Base-by-base conservation (phyloP, 1,284 basidiomycete species). In the Caloboletus firmus region DNA sequence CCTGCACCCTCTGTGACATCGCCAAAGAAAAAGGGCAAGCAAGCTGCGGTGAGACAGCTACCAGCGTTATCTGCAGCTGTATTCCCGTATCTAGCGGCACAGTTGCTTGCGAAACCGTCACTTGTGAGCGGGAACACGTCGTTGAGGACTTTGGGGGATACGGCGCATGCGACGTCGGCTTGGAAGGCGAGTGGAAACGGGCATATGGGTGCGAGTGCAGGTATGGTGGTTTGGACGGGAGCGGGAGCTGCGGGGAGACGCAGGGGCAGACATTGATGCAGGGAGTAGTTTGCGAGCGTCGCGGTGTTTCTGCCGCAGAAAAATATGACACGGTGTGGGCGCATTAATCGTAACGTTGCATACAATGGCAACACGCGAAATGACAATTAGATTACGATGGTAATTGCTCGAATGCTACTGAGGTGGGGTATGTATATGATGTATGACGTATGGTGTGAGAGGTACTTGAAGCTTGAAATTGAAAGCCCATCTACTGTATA, bases 81-180 rank as follows among this genome's bases (percentile, higher is more conserved):
- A 24, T 94, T 93, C 76, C 91, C 91, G 62, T 72, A 92, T 6
- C 89, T 88, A 0, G 68, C 74, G 8, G 68, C 76, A 2, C 63
- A 70, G 5, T 55, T 70, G 18, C 74, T 79, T 42, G 66, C 65
- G 45, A 87, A 80, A 59, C 79, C 80, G 3, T n/a, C n/a, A n/a
- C 77, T 74, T 0, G 72, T 89, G 20, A 74, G 82, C 36, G 87
- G 85, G 37, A 89, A 91, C 61, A 74, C 81, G 63, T 87, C 85
- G 45, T 73, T 92, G 65, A 78, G 78, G 61, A 89, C 93, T 43
- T 62, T 87, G n/a, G 87, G 89, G 6, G 76, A 75, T 6, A 62
- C 72, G 8, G 63, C 70, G 2, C 81, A 85, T 1, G 59, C 77
- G 3, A 67, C 69, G 18, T 73, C 80, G 44, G 84, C 76, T 9